Conservation (phyloP, 306 rosid species). For the Luffa acutangula region DNA sequence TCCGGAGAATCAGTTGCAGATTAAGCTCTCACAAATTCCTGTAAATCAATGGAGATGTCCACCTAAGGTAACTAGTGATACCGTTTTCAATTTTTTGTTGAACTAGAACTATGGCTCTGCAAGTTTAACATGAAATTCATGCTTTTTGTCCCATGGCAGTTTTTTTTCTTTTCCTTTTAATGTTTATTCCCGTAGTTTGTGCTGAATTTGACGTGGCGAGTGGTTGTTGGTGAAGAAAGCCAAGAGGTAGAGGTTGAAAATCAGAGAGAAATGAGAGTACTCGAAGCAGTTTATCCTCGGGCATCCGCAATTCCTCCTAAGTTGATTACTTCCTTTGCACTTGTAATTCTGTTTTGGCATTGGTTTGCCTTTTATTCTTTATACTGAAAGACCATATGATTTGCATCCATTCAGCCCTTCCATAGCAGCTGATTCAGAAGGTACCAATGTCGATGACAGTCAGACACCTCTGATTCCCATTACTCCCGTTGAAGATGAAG, state of each 20-base stretch:
- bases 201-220: conserved; percentile 57
- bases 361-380: conserved; percentile 3
- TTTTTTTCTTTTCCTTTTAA: conserved; percentile 5
- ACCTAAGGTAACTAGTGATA: conserved; percentile 37
- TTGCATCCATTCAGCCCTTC: conserved; percentile 36
- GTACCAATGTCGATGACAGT: conserved; percentile 20
- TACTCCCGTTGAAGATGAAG: conserved; percentile 83
- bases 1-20: conserved; percentile 41
- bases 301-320: conserved; percentile 78
- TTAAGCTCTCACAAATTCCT: conserved; percentile 59
- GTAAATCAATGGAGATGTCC: conserved; percentile 60
- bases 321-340: conserved; percentile 35
- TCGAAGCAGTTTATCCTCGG: conserved; percentile 89
- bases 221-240: conserved; percentile 90
- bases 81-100: background rate
- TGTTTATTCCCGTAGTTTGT: conserved; percentile 35
- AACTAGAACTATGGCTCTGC: background rate
- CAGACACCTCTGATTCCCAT: conserved; percentile 53
- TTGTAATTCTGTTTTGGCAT: conserved; percentile 4
- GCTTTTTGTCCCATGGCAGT: conserved; percentile 1
- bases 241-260: conserved; percentile 45
- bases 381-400: conserved; percentile 8
- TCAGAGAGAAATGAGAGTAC: conserved; percentile 82
- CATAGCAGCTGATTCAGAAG: conserved; percentile 32
- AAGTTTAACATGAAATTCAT: conserved; percentile 1